These are phyloP conservation scores for Fonsecaea erecta DNA, from an alignment of 2,329 filamentous ascomycete species.

Conservation along the genomic window DNA sequence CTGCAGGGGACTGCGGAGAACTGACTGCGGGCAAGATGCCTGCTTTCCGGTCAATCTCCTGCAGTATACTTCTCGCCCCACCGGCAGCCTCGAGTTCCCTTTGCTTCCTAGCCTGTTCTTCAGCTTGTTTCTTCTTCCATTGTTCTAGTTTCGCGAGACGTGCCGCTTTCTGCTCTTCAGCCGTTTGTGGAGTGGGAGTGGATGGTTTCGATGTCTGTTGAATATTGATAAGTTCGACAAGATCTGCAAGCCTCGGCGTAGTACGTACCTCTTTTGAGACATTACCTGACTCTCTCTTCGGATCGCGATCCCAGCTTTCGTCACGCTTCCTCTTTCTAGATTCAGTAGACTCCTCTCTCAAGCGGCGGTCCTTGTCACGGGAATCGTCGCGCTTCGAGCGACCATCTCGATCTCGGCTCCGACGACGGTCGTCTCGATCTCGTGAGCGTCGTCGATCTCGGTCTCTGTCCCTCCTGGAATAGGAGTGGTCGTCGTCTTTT, in stretches of 20 bases:
- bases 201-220: slow-evolving; percentile 60
- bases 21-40: slow-evolving; percentile 59
- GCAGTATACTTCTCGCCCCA: slow-evolving; percentile 69
- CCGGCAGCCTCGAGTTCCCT: slow-evolving; percentile 67
- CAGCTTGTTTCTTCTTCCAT: slow-evolving; percentile 87
- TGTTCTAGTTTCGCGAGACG: slow-evolving; percentile 80
- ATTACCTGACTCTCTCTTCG: slow-evolving; percentile 54
- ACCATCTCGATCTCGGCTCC: slow-evolving; percentile 71
- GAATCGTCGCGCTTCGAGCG: slow-evolving; percentile 75
- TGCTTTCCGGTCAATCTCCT: slow-evolving; percentile 74
- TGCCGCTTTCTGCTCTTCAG: slow-evolving; percentile 78
- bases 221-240: slow-evolving; percentile 36
- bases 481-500: slow-evolving; percentile 68
- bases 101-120: slow-evolving; percentile 73
- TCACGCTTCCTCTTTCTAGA: slow-evolving; percentile 70
- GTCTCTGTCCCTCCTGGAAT: slow-evolving; percentile 67
- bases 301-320: slow-evolving; percentile 63
- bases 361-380: slow-evolving; percentile 65
- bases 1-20: slow-evolving; percentile 55
- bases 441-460: slow-evolving; percentile 68
- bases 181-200: slow-evolving; percentile 56
- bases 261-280: slow-evolving; percentile 64
- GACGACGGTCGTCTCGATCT: slow-evolving; percentile 59
- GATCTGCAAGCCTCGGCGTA: not conserved
- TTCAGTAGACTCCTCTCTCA: slow-evolving; percentile 73